Evolutionary conservation across 495 filamentous ascomycete genomes (phyloP), one percentile per base, ranked within the genome.

Genomic region (Umbilicaria muhlenbergii): DNA sequence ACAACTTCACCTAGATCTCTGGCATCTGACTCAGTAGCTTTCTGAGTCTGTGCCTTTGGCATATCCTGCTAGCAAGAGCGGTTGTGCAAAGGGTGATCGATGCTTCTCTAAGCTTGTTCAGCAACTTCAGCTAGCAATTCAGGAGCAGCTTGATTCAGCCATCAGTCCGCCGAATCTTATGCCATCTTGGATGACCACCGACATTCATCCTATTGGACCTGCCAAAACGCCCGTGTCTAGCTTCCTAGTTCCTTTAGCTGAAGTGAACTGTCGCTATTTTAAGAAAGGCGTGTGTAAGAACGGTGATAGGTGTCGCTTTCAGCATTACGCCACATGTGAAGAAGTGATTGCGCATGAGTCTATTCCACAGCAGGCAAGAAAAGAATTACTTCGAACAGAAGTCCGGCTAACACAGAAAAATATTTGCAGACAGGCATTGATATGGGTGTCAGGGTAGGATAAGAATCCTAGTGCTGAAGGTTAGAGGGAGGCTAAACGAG

Each of bases 351-450:
- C 19, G 19, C 19, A 2, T 21, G 19, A 21, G 19, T 42, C 46
- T 11, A 13, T 18, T 34, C 5, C 16, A 39, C 46, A 49, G 16
- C 46, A 40, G 31, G 16, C 15, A 7, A n/a, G 31, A 5, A 21
- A 21, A 21, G 2, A 21, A 21, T 21, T 5, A n/a, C 19, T 21
- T 21, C 5, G 19, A 21, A 5, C 19, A 21, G 19, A 21, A 21
- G 19, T 21, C 19, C 19, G 19, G 19, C 19, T 21, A 34, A 19
- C n/a, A n/a, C 33, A 14, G 41, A 15, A 24, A 44, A 49, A 28
- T 14, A 44, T 16, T 36, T 49, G 41, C 46, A 49, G 28, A 44
- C 31, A 44, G 42, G 41, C 46, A 49, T 49, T 14, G 19, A 21
- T 21, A 21, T 21, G 5, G 19, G 19, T n/a, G n/a, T n/a, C n/a